Evolutionary conservation across 805 yeast genomes (phyloP), one percentile per base, ranked within the genome.

Genomic region (Candida vaughaniae): DNA sequence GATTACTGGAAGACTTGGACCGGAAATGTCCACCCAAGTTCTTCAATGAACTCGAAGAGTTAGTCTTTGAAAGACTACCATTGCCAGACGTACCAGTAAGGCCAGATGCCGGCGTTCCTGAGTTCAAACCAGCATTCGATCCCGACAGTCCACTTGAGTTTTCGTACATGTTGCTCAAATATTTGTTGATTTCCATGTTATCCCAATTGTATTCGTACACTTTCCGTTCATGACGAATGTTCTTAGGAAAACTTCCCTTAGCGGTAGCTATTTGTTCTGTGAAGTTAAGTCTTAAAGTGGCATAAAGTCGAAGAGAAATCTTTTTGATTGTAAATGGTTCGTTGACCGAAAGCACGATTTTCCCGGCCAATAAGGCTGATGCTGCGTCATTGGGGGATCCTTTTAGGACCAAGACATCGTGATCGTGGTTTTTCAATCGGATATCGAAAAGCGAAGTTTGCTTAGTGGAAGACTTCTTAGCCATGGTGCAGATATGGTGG

Each of bases 131-230:
- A 20, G 9, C 23, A 8, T 8, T 25, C 7, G 8, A 8, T 12
- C 12, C 12, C 20, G 19, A 22, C 4, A 25, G 12, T 10, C n/a
- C 28, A n/a, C 52, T 31, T 7, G 23, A 22, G 29, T 58, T 55
- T 22, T 55, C 64, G 44, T 54, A 58, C 55, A 59, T 46, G 32
- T 61, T 51, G 43, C 40, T 52, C 43, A 66, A 51, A 36, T 66
- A 57, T 39, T 64, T 68, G 41, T 71, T 70, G 31, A 82, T 61
- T 39, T 81, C 84, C 18, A 75, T 65, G 47, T 78, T 72, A 47
- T 83, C 88, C 96, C 95, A 87, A 28, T 66, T 71, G 54, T 84
- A 82, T 49, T 88, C 95, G 56, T 75, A 90, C 11, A 91, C 58
- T 28, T 76, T 69, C 48, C 75, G 78, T 37, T 81, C 84, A 51